Percentiles rank a stretch among this genome's conserved stretches.
Conservation (phyloP, 208 protist genomes). For the Trypanosoma lewisi region DNA sequence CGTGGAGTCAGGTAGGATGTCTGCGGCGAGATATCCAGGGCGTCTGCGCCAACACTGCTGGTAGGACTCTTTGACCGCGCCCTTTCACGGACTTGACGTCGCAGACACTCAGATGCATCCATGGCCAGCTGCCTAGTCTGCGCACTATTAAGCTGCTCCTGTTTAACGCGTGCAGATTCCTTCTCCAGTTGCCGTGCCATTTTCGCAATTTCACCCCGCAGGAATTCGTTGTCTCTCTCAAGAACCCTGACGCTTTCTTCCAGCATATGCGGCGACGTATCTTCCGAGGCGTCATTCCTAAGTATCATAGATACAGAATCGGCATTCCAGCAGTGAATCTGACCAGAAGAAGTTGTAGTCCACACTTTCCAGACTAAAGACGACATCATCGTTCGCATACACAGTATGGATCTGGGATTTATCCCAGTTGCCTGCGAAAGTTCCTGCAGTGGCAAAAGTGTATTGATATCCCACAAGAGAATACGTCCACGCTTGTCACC, state of each 20-base stretch:
- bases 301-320: conserved; percentile 73
- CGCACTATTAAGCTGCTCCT: conserved; percentile 30
- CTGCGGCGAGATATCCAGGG: not conserved
- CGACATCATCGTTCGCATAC: conserved; percentile 61
- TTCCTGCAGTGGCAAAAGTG: conserved; percentile 60
- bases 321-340: conserved; percentile 85
- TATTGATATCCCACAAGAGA: conserved; percentile 81
- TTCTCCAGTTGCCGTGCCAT: conserved; percentile 23
- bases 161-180: conserved; percentile 20
- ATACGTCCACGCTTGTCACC: conserved; percentile 82
- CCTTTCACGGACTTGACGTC: conserved; percentile 8
- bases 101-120: conserved; percentile 31
- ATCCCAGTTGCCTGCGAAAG: conserved; percentile 41
- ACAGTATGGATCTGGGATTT: conserved; percentile 38
- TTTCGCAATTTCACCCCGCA: conserved; percentile 28
- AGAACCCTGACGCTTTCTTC: conserved; percentile 6
- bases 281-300: conserved; percentile 7
- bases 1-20: not conserved
- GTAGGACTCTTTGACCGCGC: not conserved
- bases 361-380: conserved; percentile 72
- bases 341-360: conserved; percentile 55
- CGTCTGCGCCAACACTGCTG: not conserved
- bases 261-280: not conserved
- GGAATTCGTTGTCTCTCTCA: conserved; percentile 21
- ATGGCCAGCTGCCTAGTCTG: conserved; percentile 30